Percentiles rank a stretch among this genome's conserved stretches.
Evolutionary conservation across 2,329 filamentous ascomycete species (phyloP).

Genomic region (Aureobasidium sp.): DNA sequence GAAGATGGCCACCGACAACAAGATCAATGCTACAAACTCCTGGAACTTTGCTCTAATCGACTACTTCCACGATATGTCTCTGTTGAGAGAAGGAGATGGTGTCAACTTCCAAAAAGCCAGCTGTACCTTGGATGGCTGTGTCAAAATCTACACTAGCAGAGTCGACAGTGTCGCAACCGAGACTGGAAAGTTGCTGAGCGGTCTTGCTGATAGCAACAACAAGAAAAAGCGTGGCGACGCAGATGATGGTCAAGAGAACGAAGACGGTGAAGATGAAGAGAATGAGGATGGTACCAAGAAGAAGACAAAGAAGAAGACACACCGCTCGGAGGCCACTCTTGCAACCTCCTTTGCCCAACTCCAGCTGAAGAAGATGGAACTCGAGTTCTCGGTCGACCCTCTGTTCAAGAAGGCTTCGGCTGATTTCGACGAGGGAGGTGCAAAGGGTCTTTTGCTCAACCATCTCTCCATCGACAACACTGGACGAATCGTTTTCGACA

Average conservation of each 20-base stretch:
- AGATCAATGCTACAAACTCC: slow-evolving; percentile 96
- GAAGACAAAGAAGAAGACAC: slow-evolving; percentile 73
- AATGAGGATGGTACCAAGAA: slow-evolving; percentile 57
- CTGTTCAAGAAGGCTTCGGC: slow-evolving; percentile 99
- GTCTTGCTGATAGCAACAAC: slow-evolving; percentile 84
- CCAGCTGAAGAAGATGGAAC: slow-evolving; percentile 96
- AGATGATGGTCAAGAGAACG: slow-evolving; percentile 65
- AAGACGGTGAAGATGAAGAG: slow-evolving; percentile 71
- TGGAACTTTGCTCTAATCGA: slow-evolving; percentile 99
- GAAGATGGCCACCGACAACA: slow-evolving; percentile 99
- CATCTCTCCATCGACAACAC: slow-evolving; percentile 95
- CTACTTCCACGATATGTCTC: slow-evolving; percentile 99
- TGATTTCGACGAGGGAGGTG: slow-evolving; percentile 98
- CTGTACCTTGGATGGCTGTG: slow-evolving; percentile 96
- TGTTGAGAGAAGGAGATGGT: slow-evolving; percentile 94
- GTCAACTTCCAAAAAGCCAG: slow-evolving; percentile 99
- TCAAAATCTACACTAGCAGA: slow-evolving; percentile 99
- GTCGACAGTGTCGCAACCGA: slow-evolving; percentile 99
- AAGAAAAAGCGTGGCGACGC: slow-evolving; percentile 55
- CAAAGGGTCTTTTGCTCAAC: slow-evolving; percentile 94
- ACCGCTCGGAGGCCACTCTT: slow-evolving; percentile 93
- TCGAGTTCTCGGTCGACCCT: slow-evolving; percentile 96
- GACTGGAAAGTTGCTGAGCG: slow-evolving; percentile 94
- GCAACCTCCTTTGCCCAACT: slow-evolving; percentile 89
- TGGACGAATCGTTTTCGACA: slow-evolving; percentile 97